Evolutionary conservation across 768 basidiomycete genomes (phyloP), one percentile per base, ranked within the genome.

Genomic region (Hebeloma cylindrosporum): DNA sequence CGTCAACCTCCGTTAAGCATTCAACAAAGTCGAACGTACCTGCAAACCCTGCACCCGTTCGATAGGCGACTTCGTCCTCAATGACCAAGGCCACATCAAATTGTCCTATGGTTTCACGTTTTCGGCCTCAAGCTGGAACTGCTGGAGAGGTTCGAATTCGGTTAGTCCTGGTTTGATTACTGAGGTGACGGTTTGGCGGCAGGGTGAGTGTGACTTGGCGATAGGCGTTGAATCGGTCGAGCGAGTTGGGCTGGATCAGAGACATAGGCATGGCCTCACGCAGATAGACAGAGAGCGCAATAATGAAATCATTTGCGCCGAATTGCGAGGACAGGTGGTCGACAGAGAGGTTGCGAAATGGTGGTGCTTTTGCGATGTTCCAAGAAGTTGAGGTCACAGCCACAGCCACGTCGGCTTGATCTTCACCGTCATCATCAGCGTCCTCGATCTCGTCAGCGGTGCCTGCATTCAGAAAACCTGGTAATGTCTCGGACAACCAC

Each of bases 231-330:
- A n/a, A n/a, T 5, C 42, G 31, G 42, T 21, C 32, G 3, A 25
- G 22, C 4, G 16, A 1, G 14, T 42, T 20, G 3, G 40, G 7
- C 9, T n/a, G 10, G 18, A 18, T 10, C 18, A 10, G 13, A 22
- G 8, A 25, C 63, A 72, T 71, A 34, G 10, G 30, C 11, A 43
- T 22, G 11, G n/a, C n/a, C n/a, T n/a, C n/a, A n/a, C n/a, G n/a
- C n/a, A n/a, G n/a, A n/a, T n/a, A n/a, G n/a, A n/a, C n/a, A n/a
- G n/a, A n/a, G n/a, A n/a, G n/a, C n/a, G n/a, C n/a, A n/a, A n/a
- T n/a, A n/a, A n/a, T n/a, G n/a, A n/a, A n/a, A n/a, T n/a, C n/a
- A n/a, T n/a, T n/a, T n/a, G n/a, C n/a, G n/a, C n/a, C n/a, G n/a
- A n/a, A n/a, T n/a, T n/a, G n/a, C n/a, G n/a, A n/a, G n/a, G n/a